These are phyloP conservation scores for Tricholoma flavovirens DNA, from an alignment of 768 basidiomycete genomes.

Conservation along the genomic window DNA sequence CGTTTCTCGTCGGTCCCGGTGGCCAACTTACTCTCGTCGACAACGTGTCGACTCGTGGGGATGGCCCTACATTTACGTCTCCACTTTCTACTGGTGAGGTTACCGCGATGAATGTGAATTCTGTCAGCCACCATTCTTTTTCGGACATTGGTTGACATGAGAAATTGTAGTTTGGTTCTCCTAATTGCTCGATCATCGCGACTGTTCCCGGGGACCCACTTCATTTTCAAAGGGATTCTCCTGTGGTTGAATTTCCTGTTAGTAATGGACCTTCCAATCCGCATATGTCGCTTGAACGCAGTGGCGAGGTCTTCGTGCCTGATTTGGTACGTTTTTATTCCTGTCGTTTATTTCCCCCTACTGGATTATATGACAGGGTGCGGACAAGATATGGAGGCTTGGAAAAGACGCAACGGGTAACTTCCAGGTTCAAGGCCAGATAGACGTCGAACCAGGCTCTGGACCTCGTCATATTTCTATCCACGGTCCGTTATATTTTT, in stretches of 20 bases:
- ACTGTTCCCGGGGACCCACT: constrained; percentile 34
- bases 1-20: constrained; percentile 39
- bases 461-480: constrained; percentile 53
- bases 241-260: constrained; percentile 43
- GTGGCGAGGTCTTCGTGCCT: constrained; percentile 53
- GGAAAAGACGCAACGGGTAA: constrained; percentile 35
- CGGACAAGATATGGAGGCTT: constrained; percentile 65
- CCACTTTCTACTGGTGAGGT: constrained; percentile 52
- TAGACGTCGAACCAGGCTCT: constrained; percentile 55
- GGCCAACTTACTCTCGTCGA: constrained; percentile 38
- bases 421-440: constrained; percentile 54
- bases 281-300: constrained; percentile 58
- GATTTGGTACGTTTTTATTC: constrained; percentile 46
- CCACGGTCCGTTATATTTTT: constrained; percentile 19
- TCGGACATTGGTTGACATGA: background rate
- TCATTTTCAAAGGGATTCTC: constrained; percentile 28
- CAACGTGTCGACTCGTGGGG: constrained; percentile 42
- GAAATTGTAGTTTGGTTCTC: constrained; percentile 28
- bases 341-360: background rate
- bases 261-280: constrained; percentile 48
- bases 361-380: constrained; percentile 38
- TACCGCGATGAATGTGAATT: constrained; percentile 46
- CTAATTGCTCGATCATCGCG: constrained; percentile 29
- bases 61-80: constrained; percentile 43
- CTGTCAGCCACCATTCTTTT: background rate